Percentiles rank a stretch among this genome's conserved stretches.
phyloP scores from a whole-genome alignment of 371 early-diverging fungal species.

The Cokeromyces recurvatus region DNA sequence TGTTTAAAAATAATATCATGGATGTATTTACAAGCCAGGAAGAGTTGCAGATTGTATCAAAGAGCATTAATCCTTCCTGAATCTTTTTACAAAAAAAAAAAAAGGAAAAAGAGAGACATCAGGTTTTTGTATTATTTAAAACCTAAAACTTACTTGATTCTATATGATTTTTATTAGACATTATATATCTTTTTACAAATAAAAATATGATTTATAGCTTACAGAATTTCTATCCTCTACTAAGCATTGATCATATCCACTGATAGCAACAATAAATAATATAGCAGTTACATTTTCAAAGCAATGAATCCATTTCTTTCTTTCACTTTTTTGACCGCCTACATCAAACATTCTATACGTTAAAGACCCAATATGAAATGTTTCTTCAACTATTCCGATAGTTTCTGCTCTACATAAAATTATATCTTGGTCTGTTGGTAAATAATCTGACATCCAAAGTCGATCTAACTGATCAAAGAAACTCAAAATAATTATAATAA shows the following conservation, averaged over 20 bases:
- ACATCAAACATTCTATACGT: slow-evolving; percentile 91
- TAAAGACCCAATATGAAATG: slow-evolving; percentile 75
- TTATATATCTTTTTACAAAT: neutral
- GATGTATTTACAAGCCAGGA: slow-evolving; percentile 89
- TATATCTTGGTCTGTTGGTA: slow-evolving; percentile 84
- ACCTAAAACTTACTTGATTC: neutral
- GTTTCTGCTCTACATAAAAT: slow-evolving; percentile 65
- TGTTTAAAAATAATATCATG: slow-evolving; percentile 93
- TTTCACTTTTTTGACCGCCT: slow-evolving; percentile 90
- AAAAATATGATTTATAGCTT: slow-evolving; percentile 30
- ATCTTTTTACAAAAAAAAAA: slow-evolving; percentile 31
- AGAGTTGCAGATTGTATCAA: slow-evolving; percentile 88
- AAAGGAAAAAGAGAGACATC: slow-evolving; percentile 7
- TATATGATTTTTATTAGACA: neutral
- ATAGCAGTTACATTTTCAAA: slow-evolving; percentile 94
- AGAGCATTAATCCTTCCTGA: slow-evolving; percentile 89
- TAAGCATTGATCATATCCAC: slow-evolving; percentile 92
- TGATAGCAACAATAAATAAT: slow-evolving; percentile 87
- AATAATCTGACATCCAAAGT: slow-evolving; percentile 62
- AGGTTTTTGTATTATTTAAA: neutral
- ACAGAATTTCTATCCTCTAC: slow-evolving; percentile 91
- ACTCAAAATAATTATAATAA: too few relatives aligned
- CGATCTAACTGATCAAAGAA: slow-evolving; percentile 86
- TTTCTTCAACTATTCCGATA: slow-evolving; percentile 80
- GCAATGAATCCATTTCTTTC: slow-evolving; percentile 94